These are phyloP conservation scores for Tephrocybe sp. DNA, from an alignment of 768 basidiomycete genomes.

Conservation along the genomic window DNA sequence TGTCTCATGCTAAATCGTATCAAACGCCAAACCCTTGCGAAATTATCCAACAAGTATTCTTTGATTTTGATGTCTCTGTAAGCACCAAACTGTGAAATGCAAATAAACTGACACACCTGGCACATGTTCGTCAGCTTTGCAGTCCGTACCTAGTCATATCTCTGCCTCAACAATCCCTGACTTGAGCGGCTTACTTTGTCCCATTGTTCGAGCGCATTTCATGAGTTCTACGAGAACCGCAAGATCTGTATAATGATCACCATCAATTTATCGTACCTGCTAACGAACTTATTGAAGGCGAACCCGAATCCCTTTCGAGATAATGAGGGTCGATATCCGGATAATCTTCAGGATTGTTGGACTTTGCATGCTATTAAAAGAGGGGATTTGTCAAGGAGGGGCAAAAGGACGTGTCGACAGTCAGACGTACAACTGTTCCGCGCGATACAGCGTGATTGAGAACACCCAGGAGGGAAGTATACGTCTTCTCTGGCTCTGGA, in stretches of 20 bases:
- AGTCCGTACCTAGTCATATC: conserved; percentile 29
- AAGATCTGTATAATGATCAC: neutral
- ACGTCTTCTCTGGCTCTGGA: neutral
- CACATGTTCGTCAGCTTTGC: conserved; percentile 22
- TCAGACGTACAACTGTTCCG: conserved; percentile 43
- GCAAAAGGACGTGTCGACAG: neutral
- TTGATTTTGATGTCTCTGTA: too few relatives aligned
- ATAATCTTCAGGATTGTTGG: conserved; percentile 30
- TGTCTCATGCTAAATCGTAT: too few relatives aligned
- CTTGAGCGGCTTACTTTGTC: conserved; percentile 18
- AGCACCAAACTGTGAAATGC: too few relatives aligned
- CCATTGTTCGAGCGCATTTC: conserved; percentile 18
- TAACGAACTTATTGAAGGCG: neutral
- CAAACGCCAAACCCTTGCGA: too few relatives aligned
- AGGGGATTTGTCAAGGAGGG: neutral
- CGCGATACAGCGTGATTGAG: conserved; percentile 46
- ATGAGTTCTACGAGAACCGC: conserved; percentile 19
- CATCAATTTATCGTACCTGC: too few relatives aligned
- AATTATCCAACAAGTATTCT: too few relatives aligned
- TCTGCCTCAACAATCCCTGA: conserved; percentile 15
- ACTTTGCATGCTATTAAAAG: conserved; percentile 26
- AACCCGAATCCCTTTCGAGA: conserved; percentile 42
- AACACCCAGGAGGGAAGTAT: conserved; percentile 39
- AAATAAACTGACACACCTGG: too few relatives aligned
- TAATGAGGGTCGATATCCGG: conserved; percentile 42